These are phyloP conservation scores for Pontederia crassipes DNA, from an alignment of 176 grass and related monocot genomes.

Conservation along the genomic window DNA sequence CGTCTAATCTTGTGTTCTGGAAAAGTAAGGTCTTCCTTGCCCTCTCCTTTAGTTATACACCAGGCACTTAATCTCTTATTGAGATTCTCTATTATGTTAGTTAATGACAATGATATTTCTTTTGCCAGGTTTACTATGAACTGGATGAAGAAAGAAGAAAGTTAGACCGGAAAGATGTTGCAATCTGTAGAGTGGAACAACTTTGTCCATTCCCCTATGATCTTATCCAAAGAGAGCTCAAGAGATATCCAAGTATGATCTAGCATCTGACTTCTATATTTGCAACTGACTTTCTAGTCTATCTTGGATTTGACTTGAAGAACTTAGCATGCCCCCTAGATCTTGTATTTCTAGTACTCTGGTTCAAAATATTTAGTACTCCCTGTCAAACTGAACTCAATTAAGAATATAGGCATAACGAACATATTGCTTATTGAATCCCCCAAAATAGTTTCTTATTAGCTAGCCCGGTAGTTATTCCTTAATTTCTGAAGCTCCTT, in stretches of 20 bases:
- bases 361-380: too few species aligned
- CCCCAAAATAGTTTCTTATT: too few species aligned
- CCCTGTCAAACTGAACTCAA: too few species aligned
- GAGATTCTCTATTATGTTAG: background rate
- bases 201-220: conserved; percentile 83
- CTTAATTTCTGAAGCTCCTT: too few species aligned
- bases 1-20: conserved; percentile 91
- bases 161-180: conserved; percentile 47
- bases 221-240: conserved; percentile 86
- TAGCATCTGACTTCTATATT: background rate
- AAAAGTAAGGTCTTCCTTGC: conserved; percentile 36
- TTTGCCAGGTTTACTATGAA: conserved; percentile 85
- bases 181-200: conserved; percentile 90
- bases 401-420: too few species aligned
- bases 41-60: background rate
- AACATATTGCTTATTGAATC: too few species aligned
- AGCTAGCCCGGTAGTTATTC: too few species aligned
- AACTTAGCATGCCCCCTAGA: too few species aligned
- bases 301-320: too few species aligned
- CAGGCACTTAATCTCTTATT: background rate
- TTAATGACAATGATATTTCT: background rate
- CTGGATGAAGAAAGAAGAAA: conserved; percentile 79
- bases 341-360: too few species aligned
- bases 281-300: too few species aligned
- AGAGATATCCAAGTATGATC: conserved; percentile 83